Evolutionary conservation across 2,329 filamentous ascomycete species (phyloP).

Genomic region (Neoascochyta sp.): DNA sequence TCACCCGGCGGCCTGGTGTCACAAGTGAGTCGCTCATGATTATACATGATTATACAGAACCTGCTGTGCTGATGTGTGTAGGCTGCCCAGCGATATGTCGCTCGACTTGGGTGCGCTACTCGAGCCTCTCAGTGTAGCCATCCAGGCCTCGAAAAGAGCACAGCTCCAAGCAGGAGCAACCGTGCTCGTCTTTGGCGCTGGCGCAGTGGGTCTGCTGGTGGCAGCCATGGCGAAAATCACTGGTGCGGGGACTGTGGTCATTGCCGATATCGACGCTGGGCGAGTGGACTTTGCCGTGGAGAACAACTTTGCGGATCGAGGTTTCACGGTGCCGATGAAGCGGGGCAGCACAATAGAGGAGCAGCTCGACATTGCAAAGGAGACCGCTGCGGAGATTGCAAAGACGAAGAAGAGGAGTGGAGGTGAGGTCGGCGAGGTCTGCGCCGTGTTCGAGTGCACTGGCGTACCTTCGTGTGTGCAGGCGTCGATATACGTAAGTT

Average conservation of each 20-base stretch:
- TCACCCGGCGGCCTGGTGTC: conserved; percentile 59
- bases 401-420: conserved; percentile 35
- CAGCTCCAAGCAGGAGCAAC: conserved; percentile 45
- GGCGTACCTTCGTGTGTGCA: conserved; percentile 73
- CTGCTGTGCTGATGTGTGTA: conserved; percentile 11
- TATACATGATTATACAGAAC: neutral
- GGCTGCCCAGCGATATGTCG: conserved; percentile 51
- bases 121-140: conserved; percentile 58
- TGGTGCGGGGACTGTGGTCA: conserved; percentile 53
- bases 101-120: conserved; percentile 57
- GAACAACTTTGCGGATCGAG: conserved; percentile 48
- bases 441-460: conserved; percentile 72
- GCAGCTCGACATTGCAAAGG: conserved; percentile 49
- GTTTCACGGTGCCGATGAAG: conserved; percentile 47
- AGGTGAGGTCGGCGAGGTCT: conserved; percentile 53
- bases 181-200: conserved; percentile 59
- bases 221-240: conserved; percentile 55
- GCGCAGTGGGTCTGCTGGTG: conserved; percentile 58
- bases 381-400: conserved; percentile 44
- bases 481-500: conserved; percentile 62
- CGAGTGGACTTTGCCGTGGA: conserved; percentile 54
- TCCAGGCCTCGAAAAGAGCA: conserved; percentile 57
- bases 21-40: conserved; percentile 38
- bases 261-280: conserved; percentile 59
- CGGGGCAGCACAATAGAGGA: conserved; percentile 53